phyloP scores from a whole-genome alignment of 2,329 filamentous ascomycete genomes.

The Beauveria pseudobassiana region DNA sequence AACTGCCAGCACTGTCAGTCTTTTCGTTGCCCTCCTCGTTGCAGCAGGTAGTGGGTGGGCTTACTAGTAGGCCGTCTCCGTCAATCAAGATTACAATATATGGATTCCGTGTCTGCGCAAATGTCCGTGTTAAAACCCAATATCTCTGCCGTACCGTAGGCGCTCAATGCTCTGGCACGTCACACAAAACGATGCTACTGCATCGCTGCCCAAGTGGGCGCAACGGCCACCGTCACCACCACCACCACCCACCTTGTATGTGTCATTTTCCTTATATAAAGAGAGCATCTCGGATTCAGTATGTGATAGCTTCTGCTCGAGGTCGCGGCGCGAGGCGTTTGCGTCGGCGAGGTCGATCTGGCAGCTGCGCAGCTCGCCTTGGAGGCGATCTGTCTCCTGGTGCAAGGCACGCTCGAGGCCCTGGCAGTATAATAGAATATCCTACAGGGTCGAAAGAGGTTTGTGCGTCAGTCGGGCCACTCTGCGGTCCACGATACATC shows the following conservation, averaged over 20 bases:
- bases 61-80: constrained; percentile 54
- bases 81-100: constrained; percentile 57
- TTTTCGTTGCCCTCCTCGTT: background rate
- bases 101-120: constrained; percentile 42
- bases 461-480: background rate
- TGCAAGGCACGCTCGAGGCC: constrained; percentile 34
- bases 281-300: constrained; percentile 29
- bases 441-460: constrained; percentile 24
- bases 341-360: constrained; percentile 45
- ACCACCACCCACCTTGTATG: constrained; percentile 33
- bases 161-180: background rate
- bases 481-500: background rate
- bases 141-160: background rate
- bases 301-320: constrained; percentile 40
- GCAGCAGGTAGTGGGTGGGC: constrained; percentile 1
- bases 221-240: background rate
- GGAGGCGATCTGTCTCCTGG: constrained; percentile 36
- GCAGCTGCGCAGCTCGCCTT: constrained; percentile 33
- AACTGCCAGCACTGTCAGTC: constrained; percentile 36
- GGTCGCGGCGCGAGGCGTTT: constrained; percentile 38
- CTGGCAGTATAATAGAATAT: constrained; percentile 40
- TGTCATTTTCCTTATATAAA: constrained; percentile 31
- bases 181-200: background rate
- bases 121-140: constrained; percentile 1
- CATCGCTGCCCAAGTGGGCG: background rate